A percentile compares a stretch with the other conserved stretches of the same genome.
These are phyloP conservation scores for Daucus carota DNA, from an alignment of 129 eudicot genomes.

Conservation along the genomic window DNA sequence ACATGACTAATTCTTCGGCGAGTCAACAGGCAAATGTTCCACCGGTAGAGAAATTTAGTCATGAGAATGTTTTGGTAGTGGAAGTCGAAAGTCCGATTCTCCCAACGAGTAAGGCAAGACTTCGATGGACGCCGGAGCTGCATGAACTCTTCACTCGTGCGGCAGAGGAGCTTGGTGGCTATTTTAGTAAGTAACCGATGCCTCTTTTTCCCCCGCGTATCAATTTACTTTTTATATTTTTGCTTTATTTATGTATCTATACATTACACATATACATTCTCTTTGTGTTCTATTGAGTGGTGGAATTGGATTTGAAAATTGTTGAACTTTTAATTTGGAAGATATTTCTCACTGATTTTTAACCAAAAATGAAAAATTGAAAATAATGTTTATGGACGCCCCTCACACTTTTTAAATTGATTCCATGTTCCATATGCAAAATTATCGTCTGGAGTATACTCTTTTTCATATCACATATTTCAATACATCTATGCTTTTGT, in stretches of 20 bases:
- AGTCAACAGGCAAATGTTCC: not conserved
- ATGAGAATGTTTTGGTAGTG: not conserved
- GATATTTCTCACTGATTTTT: too few relatives aligned
- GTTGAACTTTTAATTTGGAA: too few relatives aligned
- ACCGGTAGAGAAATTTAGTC: not conserved
- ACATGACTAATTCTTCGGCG: not conserved
- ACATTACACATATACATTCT: not conserved
- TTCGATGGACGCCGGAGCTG: not conserved
- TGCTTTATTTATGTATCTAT: not conserved
- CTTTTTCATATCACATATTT: not conserved
- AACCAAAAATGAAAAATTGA: too few relatives aligned
- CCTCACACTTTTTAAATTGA: not conserved
- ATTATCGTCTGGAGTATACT: too few relatives aligned
- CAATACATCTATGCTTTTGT: not conserved
- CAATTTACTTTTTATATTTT: not conserved
- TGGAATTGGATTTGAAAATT: too few relatives aligned
- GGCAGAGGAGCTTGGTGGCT: not conserved
- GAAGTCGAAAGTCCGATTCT: not conserved
- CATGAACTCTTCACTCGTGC: not conserved
- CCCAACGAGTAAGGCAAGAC: not conserved
- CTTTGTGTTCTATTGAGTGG: too few relatives aligned
- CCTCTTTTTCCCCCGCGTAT: not conserved
- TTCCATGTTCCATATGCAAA: too few relatives aligned
- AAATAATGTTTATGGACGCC: too few relatives aligned
- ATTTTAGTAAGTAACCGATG: not conserved